These are phyloP conservation scores for Pichia sp. DNA, from an alignment of 1,139 yeast species.

Conservation along the genomic window DNA sequence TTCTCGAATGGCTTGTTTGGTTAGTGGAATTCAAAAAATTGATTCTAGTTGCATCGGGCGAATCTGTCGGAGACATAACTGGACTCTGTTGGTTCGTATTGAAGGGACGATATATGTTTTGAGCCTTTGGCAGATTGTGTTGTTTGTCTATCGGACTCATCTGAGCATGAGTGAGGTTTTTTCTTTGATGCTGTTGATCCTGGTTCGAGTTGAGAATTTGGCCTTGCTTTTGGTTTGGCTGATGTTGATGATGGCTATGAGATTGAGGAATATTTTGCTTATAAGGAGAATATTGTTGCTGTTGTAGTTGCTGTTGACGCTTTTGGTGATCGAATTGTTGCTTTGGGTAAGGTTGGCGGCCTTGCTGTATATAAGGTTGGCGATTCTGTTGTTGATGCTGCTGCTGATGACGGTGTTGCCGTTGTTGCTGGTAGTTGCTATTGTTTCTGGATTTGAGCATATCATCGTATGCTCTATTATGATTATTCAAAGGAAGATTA, in stretches of 20 bases:
- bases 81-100: slow-evolving; percentile 1
- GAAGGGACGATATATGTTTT: neutral
- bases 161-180: neutral
- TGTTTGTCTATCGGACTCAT: neutral
- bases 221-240: slow-evolving; percentile 1
- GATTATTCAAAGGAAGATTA: neutral
- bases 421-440: neutral
- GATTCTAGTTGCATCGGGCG: neutral
- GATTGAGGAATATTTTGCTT: neutral
- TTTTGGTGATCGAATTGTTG: slow-evolving; percentile 14
- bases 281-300: neutral
- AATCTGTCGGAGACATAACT: neutral
- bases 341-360: slow-evolving; percentile 13
- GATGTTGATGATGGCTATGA: slow-evolving; percentile 13
- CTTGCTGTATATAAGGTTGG: slow-evolving; percentile 7
- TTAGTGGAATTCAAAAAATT: neutral
- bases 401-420: slow-evolving; percentile 1
- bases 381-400: slow-evolving; percentile 7
- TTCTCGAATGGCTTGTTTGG: slow-evolving; percentile 6
- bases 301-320: slow-evolving; percentile 1
- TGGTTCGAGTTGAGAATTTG: neutral
- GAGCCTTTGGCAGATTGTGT: slow-evolving; percentile 7
- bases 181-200: slow-evolving; percentile 6
- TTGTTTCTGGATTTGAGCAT: slow-evolving; percentile 4
- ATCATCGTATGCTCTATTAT: slow-evolving; percentile 1